These are phyloP conservation scores for Gracilaria caudata DNA, from an alignment of 23 red algal species.

Conservation along the genomic window DNA sequence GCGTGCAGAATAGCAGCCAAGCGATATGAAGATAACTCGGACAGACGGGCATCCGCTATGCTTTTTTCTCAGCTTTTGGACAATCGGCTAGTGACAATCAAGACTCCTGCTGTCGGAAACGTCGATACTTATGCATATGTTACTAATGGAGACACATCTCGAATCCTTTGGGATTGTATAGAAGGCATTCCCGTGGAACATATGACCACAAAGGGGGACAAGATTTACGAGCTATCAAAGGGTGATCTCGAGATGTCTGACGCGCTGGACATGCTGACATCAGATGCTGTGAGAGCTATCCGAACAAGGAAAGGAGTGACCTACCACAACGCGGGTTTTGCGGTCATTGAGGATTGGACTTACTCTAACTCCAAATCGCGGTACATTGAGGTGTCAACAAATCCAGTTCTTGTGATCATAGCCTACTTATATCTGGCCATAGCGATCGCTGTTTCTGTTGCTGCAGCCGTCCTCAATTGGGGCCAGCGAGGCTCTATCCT, in stretches of 20 bases:
- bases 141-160: slow-evolving; percentile 7
- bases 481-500: background rate
- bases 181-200: background rate
- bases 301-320: slow-evolving; percentile 2
- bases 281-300: background rate
- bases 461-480: background rate
- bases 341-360: slow-evolving; percentile 6
- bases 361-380: slow-evolving; percentile 18
- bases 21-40: slow-evolving; percentile 5
- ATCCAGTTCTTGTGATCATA: background rate
- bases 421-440: background rate
- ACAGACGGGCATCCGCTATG: slow-evolving; percentile 18
- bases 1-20: slow-evolving; percentile 19
- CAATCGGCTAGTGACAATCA: slow-evolving; percentile 6
- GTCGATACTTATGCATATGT: slow-evolving; percentile 31
- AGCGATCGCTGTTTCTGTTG: background rate
- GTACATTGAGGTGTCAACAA: slow-evolving; percentile 1
- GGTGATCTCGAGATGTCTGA: slow-evolving; percentile 1
- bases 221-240: background rate
- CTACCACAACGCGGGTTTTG: slow-evolving; percentile 8
- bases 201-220: background rate
- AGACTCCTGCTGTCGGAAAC: slow-evolving; percentile 15
- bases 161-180: slow-evolving; percentile 19
- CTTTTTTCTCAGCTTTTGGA: slow-evolving; percentile 21
- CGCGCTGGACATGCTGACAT: slow-evolving; percentile 5